phyloP scores from a whole-genome alignment of 1,284 basidiomycete species.

The Macrocystidia cucumis region DNA sequence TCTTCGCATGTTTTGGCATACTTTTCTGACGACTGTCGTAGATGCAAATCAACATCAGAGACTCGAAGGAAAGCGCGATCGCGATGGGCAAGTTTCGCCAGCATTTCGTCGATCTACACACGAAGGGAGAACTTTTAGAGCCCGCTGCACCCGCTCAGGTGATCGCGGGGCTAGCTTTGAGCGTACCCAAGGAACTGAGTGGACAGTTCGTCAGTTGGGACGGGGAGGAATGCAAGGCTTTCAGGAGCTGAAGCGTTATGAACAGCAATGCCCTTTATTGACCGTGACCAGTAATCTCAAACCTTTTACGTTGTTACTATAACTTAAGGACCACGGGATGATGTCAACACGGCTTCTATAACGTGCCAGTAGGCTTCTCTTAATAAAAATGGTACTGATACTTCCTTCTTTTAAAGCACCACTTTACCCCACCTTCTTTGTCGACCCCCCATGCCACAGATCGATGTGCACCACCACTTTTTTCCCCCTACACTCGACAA shows the following conservation, averaged over 20 bases:
- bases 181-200: constrained; percentile 48
- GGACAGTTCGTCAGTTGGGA: constrained; percentile 77
- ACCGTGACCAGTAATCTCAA: too few relatives aligned
- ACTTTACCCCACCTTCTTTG: constrained; percentile 1
- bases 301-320: too few relatives aligned
- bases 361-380: too few relatives aligned
- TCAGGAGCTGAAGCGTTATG: constrained; percentile 25
- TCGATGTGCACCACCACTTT: constrained; percentile 71
- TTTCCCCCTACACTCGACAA: constrained; percentile 46
- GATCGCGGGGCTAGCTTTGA: constrained; percentile 59
- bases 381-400: too few relatives aligned
- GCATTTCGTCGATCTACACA: constrained; percentile 57
- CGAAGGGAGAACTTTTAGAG: constrained; percentile 58
- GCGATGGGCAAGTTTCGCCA: constrained; percentile 48
- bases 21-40: constrained; percentile 21
- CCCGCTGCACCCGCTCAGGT: constrained; percentile 71
- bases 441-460: constrained; percentile 22
- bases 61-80: constrained; percentile 28
- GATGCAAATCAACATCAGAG: constrained; percentile 69
- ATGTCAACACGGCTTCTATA: too few relatives aligned
- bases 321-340: too few relatives aligned
- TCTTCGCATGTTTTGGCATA: constrained; percentile 4
- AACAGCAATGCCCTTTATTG: background rate
- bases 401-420: background rate
- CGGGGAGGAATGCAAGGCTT: constrained; percentile 50